Evolutionary conservation across 176 grass and related monocot species (phyloP), one percentile per base, ranked within the genome.

Genomic region (Urochloa ruziziensis): DNA sequence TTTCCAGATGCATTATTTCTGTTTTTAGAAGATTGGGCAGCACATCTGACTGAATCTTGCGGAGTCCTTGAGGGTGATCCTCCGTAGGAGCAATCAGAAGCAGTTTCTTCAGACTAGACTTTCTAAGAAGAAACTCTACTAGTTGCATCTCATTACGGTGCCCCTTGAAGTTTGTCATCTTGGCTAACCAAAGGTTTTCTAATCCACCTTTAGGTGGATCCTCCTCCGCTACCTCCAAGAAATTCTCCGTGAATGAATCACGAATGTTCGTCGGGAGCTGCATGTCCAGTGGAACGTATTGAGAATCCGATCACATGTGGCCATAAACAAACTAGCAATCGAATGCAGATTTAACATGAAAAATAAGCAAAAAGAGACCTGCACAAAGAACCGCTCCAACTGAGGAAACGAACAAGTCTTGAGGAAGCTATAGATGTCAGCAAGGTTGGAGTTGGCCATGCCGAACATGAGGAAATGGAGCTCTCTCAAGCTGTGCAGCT

Each of bases 131-230:
- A 77, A 91, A 97, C 29, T 78, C 79, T 72, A 97, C 78, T 44
- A 97, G 85, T 15, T 71, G 78, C 54, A 86, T 78, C 92, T 97
- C 95, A 79, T 94, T 94, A 53, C 74, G 57, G 87, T 94, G 86
- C 39, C 92, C 92, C 74, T 94, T 94, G 88, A 94, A 97, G 77
- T 89, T 93, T 77, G 76, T 91, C 79, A 97, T 79, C 89, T 97
- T 97, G 81, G 86, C 88, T 54, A 89, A 67, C 53, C 34, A 80
- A 64, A 97, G 90, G 71, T 93, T 88, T 82, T 94, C 90, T 47
- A 97, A 84, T 72, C 82, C 88, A 32, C 88, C 92, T 74, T 87
- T 80, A 7, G 95, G 95, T 7, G 90, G 86, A 39, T 89, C 88
- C 80, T 93, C 95, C 72, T 93, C 90, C 40, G 43, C 28, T 60